Conservation (phyloP, 306 rosid species). For the Dalbergia oliveri region DNA sequence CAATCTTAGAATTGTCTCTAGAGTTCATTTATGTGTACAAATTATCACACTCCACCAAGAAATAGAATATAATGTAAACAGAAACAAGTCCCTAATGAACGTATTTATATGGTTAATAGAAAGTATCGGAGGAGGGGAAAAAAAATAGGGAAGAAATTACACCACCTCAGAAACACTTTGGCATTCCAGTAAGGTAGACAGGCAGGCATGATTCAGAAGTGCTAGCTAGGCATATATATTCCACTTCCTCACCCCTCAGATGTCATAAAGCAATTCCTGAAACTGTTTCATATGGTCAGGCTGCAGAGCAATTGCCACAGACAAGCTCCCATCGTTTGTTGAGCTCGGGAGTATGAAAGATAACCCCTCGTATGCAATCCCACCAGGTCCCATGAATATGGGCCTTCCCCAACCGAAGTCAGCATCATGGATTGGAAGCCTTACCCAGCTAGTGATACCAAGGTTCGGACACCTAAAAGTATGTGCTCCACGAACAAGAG, state of each 20-base stretch:
- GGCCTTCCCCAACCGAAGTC: slow-evolving; percentile 99
- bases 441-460: slow-evolving; percentile 89
- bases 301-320: slow-evolving; percentile 71
- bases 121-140: not conserved
- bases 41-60: slow-evolving; percentile 9
- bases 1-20: slow-evolving; percentile 28
- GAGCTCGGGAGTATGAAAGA: slow-evolving; percentile 79
- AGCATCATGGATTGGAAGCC: slow-evolving; percentile 93
- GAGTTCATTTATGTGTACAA: slow-evolving; percentile 35
- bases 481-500: slow-evolving; percentile 84
- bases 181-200: not conserved
- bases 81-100: slow-evolving; percentile 13
- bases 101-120: not conserved
- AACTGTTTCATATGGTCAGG: slow-evolving; percentile 72
- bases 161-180: no score
- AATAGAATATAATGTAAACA: slow-evolving; percentile 10
- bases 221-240: no score
- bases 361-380: slow-evolving; percentile 82
- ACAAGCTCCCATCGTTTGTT: slow-evolving; percentile 69
- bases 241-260: slow-evolving; percentile 44
- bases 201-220: not conserved
- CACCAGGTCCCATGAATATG: slow-evolving; percentile 97
- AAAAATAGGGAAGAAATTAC: no score
- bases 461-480: slow-evolving; percentile 91
- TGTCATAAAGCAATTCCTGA: slow-evolving; percentile 58